phyloP scores from a whole-genome alignment of 1,139 yeast genomes.

The Arxiozyma bovina region DNA sequence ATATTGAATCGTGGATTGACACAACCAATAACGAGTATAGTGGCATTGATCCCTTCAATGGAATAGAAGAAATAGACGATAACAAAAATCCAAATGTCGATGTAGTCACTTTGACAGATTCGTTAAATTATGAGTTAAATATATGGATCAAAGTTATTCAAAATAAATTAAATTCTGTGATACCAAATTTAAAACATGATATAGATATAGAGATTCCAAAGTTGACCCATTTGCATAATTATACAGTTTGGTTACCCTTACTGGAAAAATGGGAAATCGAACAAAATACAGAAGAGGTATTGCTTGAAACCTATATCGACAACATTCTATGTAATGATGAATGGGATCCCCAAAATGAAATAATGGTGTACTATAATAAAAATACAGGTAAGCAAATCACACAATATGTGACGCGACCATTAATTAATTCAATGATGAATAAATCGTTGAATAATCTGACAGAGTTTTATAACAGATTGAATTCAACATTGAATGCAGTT shows the following conservation, averaged over 20 bases:
- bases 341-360: constrained; percentile 36
- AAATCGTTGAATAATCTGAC: not conserved
- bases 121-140: constrained; percentile 7
- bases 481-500: constrained; percentile 15
- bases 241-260: not conserved
- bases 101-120: not conserved
- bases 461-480: not conserved
- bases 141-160: constrained; percentile 8
- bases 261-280: not conserved
- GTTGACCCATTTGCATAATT: constrained; percentile 27
- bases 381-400: constrained; percentile 24
- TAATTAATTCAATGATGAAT: constrained; percentile 41
- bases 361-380: constrained; percentile 30
- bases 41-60: not conserved
- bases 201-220: constrained; percentile 32
- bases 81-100: no score
- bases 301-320: constrained; percentile 38
- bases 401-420: constrained; percentile 46
- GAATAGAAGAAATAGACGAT: not conserved
- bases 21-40: not conserved
- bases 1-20: not conserved
- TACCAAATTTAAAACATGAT: constrained; percentile 21
- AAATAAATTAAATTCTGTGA: constrained; percentile 4
- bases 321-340: constrained; percentile 44
- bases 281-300: not conserved